Base-by-base conservation (phyloP, 352 stramenopile genomes). In the Globisporangium nagaii region DNA sequence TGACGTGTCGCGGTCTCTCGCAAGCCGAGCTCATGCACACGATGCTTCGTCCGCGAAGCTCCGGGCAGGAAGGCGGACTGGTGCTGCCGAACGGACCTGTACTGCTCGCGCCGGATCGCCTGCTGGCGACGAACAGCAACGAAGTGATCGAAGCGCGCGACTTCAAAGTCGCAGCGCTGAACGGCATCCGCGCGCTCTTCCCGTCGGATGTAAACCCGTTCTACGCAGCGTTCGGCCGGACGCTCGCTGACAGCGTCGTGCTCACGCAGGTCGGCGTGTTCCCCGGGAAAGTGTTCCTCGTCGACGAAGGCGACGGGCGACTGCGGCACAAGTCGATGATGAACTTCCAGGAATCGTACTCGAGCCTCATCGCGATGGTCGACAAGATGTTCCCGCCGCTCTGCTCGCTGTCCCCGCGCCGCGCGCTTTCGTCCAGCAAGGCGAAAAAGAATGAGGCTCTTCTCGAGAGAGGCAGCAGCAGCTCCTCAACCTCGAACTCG, bases 371-470 rank as follows among this genome's bases (percentile, higher is more conserved):
- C 4, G 63, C 65, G 22, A 68, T 81, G 12, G 60, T 85, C 46
- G 80, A 91, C 42, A 71, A 68, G 37, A 91, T 93, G 77, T 93
- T 93, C 56, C 83, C 83, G 4, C 77, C 75, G 24, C 74, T 87
- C 49, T 84, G 75, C 45, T 79, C 75, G 8, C 68, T 64, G 11
- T 52, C 39, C 17, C 48, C 48, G 24, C 37, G 47, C 7, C 24
- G n/a, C n/a, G 27, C 39, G 3, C 28, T 57, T n/a, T 42, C 56
- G 34, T 17, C 55, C 20, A 53, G 46, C 31, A 30, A 39, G 28
- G 20, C 25, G 9, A n/a, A n/a, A n/a, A n/a, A n/a, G n/a, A n/a
- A n/a, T n/a, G n/a, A n/a, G n/a, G n/a, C n/a, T n/a, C n/a, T n/a
- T n/a, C n/a, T n/a, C n/a, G n/a, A n/a, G n/a, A 45, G 22, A 10